Base-by-base conservation (phyloP, 345 rosid genomes). In the Fremontodendron californicum region DNA sequence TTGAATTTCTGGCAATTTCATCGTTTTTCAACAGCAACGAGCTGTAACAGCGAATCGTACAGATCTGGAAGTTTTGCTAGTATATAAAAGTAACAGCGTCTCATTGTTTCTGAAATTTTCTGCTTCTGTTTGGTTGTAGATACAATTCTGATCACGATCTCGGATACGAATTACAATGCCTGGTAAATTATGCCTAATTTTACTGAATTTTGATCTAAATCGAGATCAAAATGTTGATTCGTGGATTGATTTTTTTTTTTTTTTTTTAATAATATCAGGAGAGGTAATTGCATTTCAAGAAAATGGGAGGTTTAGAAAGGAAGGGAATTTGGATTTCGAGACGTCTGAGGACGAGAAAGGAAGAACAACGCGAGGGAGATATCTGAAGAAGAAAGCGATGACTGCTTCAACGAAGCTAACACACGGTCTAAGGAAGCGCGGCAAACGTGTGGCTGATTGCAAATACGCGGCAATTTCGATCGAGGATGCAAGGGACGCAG, bases 401-500 rank as follows among this genome's bases (percentile, higher is more conserved):
- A 90, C 80, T 81, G 97, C 98, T 40, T 92, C 98, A 0, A 86
- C 87, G 5, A 90, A 81, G 82, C 66, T 92, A n/a, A 86, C 97
- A 1, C 94, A 94, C 68, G 87, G 88, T 54, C 83, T 94, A 0
- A 88, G 89, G 81, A 94, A 90, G 88, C 88, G 96, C 5, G 87
- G 92, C 70, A 89, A 82, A 81, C 90, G 94, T 15, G 90, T 90
- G 13, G 82, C 91, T 1, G 90, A 82, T 79, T 87, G 90, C 75
- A 80, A 87, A 37, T 87, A 79, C 2, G 80, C 88, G 0, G 80
- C 85, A 61, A 75, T 92, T 72, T 86, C 91, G 25, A 85, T 94
- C 18, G 90, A 92, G 66, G 98, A 94, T 80, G 87, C 90, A n/a
- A 83, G 97, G 37, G 97, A 94, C 57, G 93, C 91, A 0, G 81